Evolutionary conservation across 2,329 filamentous ascomycete genomes (phyloP), one percentile per base, ranked within the genome.

Genomic region (Amylocarpus encephaloides): DNA sequence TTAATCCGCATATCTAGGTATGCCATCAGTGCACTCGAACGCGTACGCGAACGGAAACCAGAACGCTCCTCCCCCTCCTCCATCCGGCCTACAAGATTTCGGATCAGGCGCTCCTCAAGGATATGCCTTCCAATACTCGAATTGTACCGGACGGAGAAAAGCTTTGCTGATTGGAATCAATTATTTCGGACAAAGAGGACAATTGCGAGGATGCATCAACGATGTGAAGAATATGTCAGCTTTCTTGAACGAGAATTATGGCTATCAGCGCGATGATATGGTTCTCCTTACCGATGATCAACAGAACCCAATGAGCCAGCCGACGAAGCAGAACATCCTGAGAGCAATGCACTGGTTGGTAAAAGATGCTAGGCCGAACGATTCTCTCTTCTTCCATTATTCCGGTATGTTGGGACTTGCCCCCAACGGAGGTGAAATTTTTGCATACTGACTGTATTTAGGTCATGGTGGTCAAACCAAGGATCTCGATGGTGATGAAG

Each of bases 321-420:
- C 92, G 12, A 95, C 89, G 5, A 95, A 95, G 69, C 85, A 88
- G 59, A 97, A 97, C 66, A 94, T 97, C 48, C 70, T 96, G 33
- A 80, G 92, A 48, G 92, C 92, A n/a, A 96, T 96, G 92, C 89
- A 95, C 66, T 97, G 92, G 92, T 73, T 97, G 13, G 89, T 96
- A 50, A 95, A 95, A 71, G 91, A 95, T 63, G 91, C 91, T 1
- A 79, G 80, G 52, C 87, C 90, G 0, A 95, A 96, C 66, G 92
- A 97, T 67, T 95, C 91, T 6, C 77, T 97, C 5, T 96, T 97
- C 72, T 95, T 96, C 73, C 92, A 97, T 70, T 96, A 95, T 68
- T 95, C 90, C 35, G 89, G 86, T 89, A 71, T 58, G 78, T 65
- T 33, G 9, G 29, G n/a, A 39, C 35, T 46, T 35, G 26, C 38